A percentile compares a stretch with the other conserved stretches of the same genome.
Evolutionary conservation across 1,139 yeast genomes (phyloP).

Genomic region (Hansenula sp.): DNA sequence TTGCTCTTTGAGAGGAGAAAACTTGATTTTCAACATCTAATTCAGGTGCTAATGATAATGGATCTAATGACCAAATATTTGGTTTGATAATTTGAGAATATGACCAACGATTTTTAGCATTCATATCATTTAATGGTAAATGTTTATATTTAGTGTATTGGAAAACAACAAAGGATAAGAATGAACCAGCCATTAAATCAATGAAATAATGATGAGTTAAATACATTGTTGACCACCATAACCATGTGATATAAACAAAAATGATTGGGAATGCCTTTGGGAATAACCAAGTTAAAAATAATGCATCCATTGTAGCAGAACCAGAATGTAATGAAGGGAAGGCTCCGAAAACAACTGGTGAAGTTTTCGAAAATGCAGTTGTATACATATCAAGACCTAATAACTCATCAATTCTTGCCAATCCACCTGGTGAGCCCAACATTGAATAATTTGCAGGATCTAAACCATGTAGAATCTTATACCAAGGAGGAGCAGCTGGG

Average conservation of each 20-base stretch:
- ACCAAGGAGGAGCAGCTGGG: constrained; percentile 99
- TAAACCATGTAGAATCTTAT: constrained; percentile 78
- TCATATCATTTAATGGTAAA: constrained; percentile 63
- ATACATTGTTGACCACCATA: constrained; percentile 99
- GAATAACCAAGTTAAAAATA: constrained; percentile 77
- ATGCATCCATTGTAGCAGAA: constrained; percentile 88
- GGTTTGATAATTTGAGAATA: constrained; percentile 40
- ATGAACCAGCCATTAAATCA: constrained; percentile 89
- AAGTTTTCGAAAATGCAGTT: constrained; percentile 67
- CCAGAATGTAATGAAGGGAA: constrained; percentile 96
- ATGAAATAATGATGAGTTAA: constrained; percentile 93
- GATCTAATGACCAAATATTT: constrained; percentile 30
- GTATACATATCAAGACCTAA: constrained; percentile 85
- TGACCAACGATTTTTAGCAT: constrained; percentile 82
- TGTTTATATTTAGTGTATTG: constrained; percentile 67
- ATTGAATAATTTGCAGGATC: constrained; percentile 89
- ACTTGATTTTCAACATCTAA: constrained; percentile 16
- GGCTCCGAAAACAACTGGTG: constrained; percentile 97
- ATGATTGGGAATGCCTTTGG: constrained; percentile 65
- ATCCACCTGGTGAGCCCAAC: constrained; percentile 96
- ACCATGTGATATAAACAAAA: constrained; percentile 77
- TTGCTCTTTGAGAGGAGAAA: constrained; percentile 4
- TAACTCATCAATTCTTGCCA: constrained; percentile 79
- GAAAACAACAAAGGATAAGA: constrained; percentile 67
- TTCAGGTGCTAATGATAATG: constrained; percentile 23